These are phyloP conservation scores for Ogataea hybrid DNA, from an alignment of 1,139 yeast species.

Conservation along the genomic window DNA sequence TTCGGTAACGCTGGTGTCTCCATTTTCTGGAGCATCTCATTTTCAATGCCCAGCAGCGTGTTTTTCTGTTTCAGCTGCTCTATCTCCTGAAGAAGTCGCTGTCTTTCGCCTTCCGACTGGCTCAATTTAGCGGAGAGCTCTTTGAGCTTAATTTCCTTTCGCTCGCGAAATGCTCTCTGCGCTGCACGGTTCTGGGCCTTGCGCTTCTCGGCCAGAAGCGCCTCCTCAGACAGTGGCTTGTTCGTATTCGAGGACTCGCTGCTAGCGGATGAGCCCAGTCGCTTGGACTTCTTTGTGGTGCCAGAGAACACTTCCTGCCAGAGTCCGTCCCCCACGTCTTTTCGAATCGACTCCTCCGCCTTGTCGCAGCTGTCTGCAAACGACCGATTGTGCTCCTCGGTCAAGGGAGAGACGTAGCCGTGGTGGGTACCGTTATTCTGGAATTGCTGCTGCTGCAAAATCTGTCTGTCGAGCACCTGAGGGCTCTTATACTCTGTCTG, in stretches of 20 bases:
- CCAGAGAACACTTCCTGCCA: constrained; percentile 27
- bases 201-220: constrained; percentile 52
- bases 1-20: constrained; percentile 4
- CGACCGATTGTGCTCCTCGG: constrained; percentile 3
- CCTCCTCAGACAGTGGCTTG: constrained; percentile 34
- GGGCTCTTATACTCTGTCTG: neutral
- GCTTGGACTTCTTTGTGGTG: neutral
- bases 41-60: constrained; percentile 55
- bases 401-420: constrained; percentile 3
- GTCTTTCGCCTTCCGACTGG: constrained; percentile 60
- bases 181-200: constrained; percentile 89
- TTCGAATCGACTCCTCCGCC: constrained; percentile 24
- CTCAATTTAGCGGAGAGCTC: constrained; percentile 62
- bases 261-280: constrained; percentile 5
- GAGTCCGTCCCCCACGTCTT: constrained; percentile 39
- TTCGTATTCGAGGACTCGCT: constrained; percentile 12
- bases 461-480: constrained; percentile 8
- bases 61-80: constrained; percentile 54
- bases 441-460: constrained; percentile 17
- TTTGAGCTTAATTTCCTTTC: constrained; percentile 72
- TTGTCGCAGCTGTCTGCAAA: constrained; percentile 3
- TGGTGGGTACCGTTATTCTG: constrained; percentile 4
- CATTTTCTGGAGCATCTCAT: constrained; percentile 45
- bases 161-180: constrained; percentile 84
- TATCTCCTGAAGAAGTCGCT: constrained; percentile 49